These are phyloP conservation scores for Manihot esculenta DNA, from an alignment of 441 rosid genomes.

Conservation along the genomic window DNA sequence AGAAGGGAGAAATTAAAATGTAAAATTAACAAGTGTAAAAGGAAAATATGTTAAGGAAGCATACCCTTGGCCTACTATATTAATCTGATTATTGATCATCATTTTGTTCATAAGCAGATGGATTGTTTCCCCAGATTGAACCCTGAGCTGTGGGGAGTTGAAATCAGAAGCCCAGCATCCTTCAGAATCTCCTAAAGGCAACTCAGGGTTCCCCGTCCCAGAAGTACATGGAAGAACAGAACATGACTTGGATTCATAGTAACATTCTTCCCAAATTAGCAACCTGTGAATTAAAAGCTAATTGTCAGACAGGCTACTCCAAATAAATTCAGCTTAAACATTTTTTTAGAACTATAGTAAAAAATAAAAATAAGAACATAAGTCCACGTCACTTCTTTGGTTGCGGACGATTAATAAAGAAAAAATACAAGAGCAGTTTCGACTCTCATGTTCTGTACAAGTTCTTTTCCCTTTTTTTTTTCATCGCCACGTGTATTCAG, in stretches of 20 bases:
- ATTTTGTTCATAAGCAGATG: slow-evolving; percentile 62
- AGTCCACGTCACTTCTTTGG: neutral
- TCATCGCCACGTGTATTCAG: neutral
- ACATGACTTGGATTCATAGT: slow-evolving; percentile 39
- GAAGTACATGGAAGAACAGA: slow-evolving; percentile 29
- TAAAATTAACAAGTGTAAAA: neutral
- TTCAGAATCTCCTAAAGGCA: slow-evolving; percentile 45
- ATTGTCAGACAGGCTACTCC: neutral
- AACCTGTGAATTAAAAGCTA: slow-evolving; percentile 43
- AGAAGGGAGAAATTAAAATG: neutral
- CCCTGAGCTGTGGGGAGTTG: slow-evolving; percentile 31
- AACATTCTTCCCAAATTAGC: slow-evolving; percentile 89
- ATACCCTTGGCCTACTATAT: slow-evolving; percentile 87
- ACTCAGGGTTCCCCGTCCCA: slow-evolving; percentile 30
- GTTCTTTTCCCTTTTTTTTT: neutral
- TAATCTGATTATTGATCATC: slow-evolving; percentile 72
- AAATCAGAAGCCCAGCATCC: slow-evolving; percentile 35
- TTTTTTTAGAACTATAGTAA: no score
- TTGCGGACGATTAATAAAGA: neutral
- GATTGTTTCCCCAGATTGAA: slow-evolving; percentile 41
- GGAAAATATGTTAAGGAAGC: slow-evolving; percentile 14
- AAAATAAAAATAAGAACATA: neutral
- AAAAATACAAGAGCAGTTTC: neutral
- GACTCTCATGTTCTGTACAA: neutral
- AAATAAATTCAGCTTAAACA: neutral